Evolutionary conservation across 2,329 filamentous ascomycete species (phyloP).

Genomic region (Cercospora citrullina): DNA sequence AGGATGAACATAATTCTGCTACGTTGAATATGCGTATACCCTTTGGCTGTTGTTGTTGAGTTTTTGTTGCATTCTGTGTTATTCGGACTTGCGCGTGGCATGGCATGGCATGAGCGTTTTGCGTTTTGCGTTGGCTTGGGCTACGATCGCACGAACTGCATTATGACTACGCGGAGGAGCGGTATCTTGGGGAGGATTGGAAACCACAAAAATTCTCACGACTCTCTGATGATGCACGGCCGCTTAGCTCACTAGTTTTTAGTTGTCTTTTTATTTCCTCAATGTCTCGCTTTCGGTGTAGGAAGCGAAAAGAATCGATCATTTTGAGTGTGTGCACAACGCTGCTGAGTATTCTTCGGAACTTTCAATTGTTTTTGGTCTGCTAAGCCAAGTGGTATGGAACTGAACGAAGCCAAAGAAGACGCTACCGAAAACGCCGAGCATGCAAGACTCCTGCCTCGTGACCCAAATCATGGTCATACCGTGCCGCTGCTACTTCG

Average conservation of each 20-base stretch:
- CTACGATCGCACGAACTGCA: conserved; percentile 6
- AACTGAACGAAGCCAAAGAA: background rate
- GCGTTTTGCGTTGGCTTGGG: background rate
- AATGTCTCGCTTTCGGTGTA: background rate
- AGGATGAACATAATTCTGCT: conserved; percentile 4
- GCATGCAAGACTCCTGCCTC: background rate
- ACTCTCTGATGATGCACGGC: background rate
- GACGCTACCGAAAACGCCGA: background rate
- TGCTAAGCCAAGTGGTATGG: background rate
- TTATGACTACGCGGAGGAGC: background rate
- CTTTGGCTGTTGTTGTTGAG: conserved; percentile 5
- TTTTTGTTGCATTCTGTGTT: background rate
- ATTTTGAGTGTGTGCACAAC: background rate
- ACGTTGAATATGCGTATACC: conserved; percentile 9
- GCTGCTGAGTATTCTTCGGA: background rate
- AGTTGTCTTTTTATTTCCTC: background rate
- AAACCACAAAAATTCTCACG: background rate
- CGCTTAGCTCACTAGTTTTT: background rate
- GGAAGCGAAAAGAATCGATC: background rate
- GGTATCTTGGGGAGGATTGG: background rate
- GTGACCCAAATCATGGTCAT: background rate
- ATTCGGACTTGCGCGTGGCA: conserved; percentile 1
- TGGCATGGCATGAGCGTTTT: conserved; percentile 5
- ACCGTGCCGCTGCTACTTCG: background rate
- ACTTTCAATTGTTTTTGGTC: background rate